These are phyloP conservation scores for Pichia insulana DNA, from an alignment of 805 yeast genomes.

Conservation along the genomic window DNA sequence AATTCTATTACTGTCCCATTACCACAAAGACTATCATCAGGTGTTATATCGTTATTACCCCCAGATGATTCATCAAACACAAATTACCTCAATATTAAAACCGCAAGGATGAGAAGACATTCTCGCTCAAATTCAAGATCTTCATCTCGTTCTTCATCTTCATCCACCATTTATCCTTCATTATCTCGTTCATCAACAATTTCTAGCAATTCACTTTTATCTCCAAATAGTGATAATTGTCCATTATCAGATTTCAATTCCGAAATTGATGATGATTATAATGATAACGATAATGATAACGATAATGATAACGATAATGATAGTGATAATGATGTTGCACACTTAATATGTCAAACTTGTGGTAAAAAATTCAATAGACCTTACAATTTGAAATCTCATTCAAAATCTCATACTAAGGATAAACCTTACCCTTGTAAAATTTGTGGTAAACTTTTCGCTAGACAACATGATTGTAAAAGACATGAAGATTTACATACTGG, in stretches of 20 bases:
- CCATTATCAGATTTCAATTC: not conserved
- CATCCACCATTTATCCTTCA: not conserved
- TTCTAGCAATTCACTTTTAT: not conserved
- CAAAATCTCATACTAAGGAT: slow-evolving; percentile 84
- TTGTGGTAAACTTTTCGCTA: slow-evolving; percentile 76
- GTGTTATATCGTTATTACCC: not conserved
- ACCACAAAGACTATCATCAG: not conserved
- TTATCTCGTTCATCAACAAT: slow-evolving; percentile 4
- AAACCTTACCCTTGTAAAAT: slow-evolving; percentile 64
- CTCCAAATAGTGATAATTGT: not conserved
- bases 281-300: slow-evolving; percentile 12
- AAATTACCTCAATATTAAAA: slow-evolving; percentile 22
- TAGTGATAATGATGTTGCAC: slow-evolving; percentile 44
- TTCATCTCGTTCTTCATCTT: not conserved
- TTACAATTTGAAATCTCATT: slow-evolving; percentile 83
- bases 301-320: slow-evolving; percentile 28
- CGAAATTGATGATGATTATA: slow-evolving; percentile 13
- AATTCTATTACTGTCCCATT: not conserved
- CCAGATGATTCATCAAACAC: slow-evolving; percentile 30
- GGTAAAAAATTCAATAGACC: slow-evolving; percentile 86
- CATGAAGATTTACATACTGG: slow-evolving; percentile 74
- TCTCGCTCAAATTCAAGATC: slow-evolving; percentile 7
- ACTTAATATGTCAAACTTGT: slow-evolving; percentile 74
- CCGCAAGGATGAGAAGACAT: slow-evolving; percentile 17
- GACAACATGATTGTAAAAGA: slow-evolving; percentile 69